Conservation (phyloP, 441 rosid genomes). For the Lagerstroemia fauriei region DNA sequence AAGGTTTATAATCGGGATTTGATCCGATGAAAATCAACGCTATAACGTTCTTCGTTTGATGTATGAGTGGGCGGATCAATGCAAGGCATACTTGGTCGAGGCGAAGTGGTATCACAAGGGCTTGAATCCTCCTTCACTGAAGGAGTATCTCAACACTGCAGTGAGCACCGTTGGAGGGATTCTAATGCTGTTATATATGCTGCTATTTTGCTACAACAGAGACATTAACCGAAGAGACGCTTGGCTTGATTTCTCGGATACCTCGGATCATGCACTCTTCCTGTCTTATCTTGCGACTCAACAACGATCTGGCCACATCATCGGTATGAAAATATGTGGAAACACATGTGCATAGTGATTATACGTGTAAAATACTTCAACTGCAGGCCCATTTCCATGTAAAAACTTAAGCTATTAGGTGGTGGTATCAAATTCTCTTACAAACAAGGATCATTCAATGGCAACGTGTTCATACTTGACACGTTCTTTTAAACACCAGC, state of each 20-base stretch:
- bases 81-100: constrained; percentile 30
- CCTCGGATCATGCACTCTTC: background rate
- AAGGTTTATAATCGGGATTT: too few relatives aligned
- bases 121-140: constrained; percentile 17
- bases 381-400: too few relatives aligned
- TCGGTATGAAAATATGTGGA: background rate
- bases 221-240: background rate
- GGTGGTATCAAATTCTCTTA: too few relatives aligned
- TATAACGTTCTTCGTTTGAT: background rate
- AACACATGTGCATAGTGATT: too few relatives aligned
- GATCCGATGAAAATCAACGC: background rate
- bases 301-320: background rate
- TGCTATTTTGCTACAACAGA: background rate
- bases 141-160: constrained; percentile 33
- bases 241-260: background rate
- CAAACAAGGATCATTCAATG: too few relatives aligned
- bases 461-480: too few relatives aligned
- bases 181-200: constrained; percentile 22
- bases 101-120: constrained; percentile 37
- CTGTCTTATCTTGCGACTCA: background rate
- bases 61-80: constrained; percentile 30
- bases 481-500: too few relatives aligned
- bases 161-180: constrained; percentile 25
- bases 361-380: too few relatives aligned
- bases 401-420: too few relatives aligned